These are phyloP conservation scores for Tetragonia tetragonoides DNA, from an alignment of 148 eudicot species.

Conservation along the genomic window DNA sequence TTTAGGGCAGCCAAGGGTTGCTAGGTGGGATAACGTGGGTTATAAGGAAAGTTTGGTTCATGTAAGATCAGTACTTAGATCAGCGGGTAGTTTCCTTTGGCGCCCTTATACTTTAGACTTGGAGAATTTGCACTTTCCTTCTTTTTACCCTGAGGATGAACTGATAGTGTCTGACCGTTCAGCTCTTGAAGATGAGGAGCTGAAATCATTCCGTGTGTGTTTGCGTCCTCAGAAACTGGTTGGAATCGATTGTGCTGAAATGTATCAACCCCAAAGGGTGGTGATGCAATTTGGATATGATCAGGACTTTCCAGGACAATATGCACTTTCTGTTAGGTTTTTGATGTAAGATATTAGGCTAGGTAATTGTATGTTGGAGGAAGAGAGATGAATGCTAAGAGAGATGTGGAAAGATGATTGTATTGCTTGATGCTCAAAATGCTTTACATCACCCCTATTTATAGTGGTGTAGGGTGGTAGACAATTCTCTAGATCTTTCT, in stretches of 20 bases:
- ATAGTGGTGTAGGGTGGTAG: too few species aligned
- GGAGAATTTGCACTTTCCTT: constrained; percentile 28
- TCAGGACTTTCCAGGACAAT: constrained; percentile 20
- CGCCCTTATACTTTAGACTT: constrained; percentile 35
- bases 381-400: too few species aligned
- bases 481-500: too few species aligned
- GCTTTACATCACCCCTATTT: too few species aligned
- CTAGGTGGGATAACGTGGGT: constrained; percentile 37
- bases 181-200: constrained; percentile 25
- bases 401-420: too few species aligned
- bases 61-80: constrained; percentile 21
- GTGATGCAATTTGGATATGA: constrained; percentile 38
- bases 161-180: constrained; percentile 8
- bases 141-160: constrained; percentile 17
- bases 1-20: constrained; percentile 38
- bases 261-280: constrained; percentile 39
- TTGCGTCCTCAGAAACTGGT: constrained; percentile 26
- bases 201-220: constrained; percentile 23
- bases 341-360: too few species aligned
- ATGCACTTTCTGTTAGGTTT: not conserved
- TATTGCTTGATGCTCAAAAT: too few species aligned
- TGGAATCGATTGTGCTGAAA: constrained; percentile 33
- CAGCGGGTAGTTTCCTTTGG: constrained; percentile 22
- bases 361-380: too few species aligned
- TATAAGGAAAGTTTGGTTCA: constrained; percentile 9